Base-by-base conservation (phyloP, 1,139 yeast genomes). In the Debaryomyces psychrophilus region DNA sequence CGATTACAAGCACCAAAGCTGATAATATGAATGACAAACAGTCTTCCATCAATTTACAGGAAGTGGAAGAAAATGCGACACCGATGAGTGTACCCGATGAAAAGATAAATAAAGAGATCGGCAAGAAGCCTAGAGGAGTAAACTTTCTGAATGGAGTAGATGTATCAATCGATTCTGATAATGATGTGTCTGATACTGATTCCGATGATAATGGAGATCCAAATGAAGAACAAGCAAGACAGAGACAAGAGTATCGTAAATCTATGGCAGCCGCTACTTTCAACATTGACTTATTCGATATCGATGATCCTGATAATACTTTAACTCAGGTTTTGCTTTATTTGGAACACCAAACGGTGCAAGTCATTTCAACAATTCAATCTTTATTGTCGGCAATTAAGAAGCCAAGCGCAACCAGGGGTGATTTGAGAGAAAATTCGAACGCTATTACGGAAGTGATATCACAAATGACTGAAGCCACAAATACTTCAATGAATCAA, bases 311-410 rank as follows among this genome's bases (percentile, higher is more conserved):
- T 2, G 97, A 90, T 58, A 88, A 87, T 62, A 87, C 97, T 0
- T 77, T 92, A 50, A 82, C 90, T 4, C 96, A 90, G 59, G 83
- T 93, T 47, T 81, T 90, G 56, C 77, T 85, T 40, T 93, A 90
- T 64, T 76, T 93, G 59, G 99, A 93, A 63, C 96, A 90, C 65
- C 97, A 92, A 68, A 92, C 98, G 0, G 93, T 88, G 28, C 88
- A 87, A 57, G 97, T 93, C 1, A 93, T 93, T 47, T 82, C 90
- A 25, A 87, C 97, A 0, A 92, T 92, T 56, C 97, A 92, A 61
- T 81, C 87, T 18, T 75, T 93, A 50, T 76, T 93, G 51, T 79
- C 83, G 3, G 83, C 92, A 1, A 87, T 87, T 55, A 85, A 86
- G 66, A 81, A 82, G 55, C 89, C 90, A 11, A 85, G 86, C 56